phyloP scores from a whole-genome alignment of 176 grass and related monocot genomes.

The Phragmites australis region DNA sequence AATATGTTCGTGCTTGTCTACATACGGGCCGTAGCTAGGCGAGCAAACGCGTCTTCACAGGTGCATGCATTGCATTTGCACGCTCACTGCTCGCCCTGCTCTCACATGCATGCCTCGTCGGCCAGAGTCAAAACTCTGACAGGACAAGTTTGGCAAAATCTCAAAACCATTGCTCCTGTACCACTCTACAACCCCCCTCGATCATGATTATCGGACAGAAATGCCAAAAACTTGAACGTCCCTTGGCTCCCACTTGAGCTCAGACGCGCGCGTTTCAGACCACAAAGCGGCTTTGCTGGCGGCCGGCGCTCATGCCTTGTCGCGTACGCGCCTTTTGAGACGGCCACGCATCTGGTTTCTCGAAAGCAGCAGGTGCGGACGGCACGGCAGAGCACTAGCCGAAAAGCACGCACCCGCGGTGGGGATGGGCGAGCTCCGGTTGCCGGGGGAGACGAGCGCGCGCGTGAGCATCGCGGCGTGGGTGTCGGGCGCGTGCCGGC shows the following conservation, averaged over 20 bases:
- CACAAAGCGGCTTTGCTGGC: constrained; percentile 30
- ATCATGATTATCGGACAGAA: background rate
- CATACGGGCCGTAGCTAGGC: too few species aligned
- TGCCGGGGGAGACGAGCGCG: background rate
- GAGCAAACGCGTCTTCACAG: too few species aligned
- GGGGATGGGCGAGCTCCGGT: too few species aligned
- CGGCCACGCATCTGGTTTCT: background rate
- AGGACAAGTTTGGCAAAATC: background rate
- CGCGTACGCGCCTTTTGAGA: constrained; percentile 25
- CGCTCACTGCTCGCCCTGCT: too few species aligned
- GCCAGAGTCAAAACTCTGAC: background rate
- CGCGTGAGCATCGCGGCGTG: background rate
- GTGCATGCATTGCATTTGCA: too few species aligned
- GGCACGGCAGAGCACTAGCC: constrained; percentile 7
- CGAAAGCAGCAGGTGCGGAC: background rate
- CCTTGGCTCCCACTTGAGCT: too few species aligned
- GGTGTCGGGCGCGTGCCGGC: constrained; percentile 12
- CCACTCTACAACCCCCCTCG: background rate
- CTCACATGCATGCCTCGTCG: too few species aligned
- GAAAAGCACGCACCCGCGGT: too few species aligned
- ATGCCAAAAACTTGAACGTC: background rate
- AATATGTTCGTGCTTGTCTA: too few species aligned
- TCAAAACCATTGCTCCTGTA: background rate
- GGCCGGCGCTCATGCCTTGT: background rate
- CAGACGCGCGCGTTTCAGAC: background rate